Base-by-base conservation (phyloP, 192 early-diverging fungal species). In the Rhizophagus clarus region DNA sequence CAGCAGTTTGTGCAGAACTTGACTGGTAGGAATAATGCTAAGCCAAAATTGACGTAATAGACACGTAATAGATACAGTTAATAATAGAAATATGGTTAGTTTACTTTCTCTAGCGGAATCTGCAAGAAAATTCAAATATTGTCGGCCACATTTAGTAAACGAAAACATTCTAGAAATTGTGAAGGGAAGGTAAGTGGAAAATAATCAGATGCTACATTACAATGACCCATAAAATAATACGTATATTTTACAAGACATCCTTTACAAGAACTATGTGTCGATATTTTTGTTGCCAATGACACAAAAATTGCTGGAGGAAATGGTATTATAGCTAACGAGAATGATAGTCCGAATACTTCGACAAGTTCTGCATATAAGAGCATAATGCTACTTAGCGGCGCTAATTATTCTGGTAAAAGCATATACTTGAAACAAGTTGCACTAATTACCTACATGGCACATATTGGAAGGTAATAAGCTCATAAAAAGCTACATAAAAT, bases 331-430 rank as follows among this genome's bases (percentile, higher is more conserved):
- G 12, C 42, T 45, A 45, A 45, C 12, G 42, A 45, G 12, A 14
- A 56, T 67, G 42, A 82, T 15, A 72, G 17, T 17, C 34, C n/a
- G 0, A 45, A 17, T 20, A 37, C 28, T 34, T 6, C 31, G 4
- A 69, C 31, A 4, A 34, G 5, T 4, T 45, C 45, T 0, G 6
- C 17, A 63, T 42, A 68, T 37, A 79, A 85, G 11, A 84, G 84
- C 37, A 85, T 93, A 4, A 86, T 95, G 67, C 79, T 97, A 3
- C 74, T 98, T 12, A 92, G 91, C 15, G 97, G 95, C 0, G 91
- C 97, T 0, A 98, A 98, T 76, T 92, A 84, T 20, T 96, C 93
- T 8, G 97, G 97, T 2, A 94, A 93, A 80, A 93, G 91, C 79
- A 89, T 93, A 7, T 88, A 93, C 76, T 70, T 93, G 31, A 93